Percentiles rank a stretch among this genome's conserved stretches.
These are phyloP conservation scores for Sclerotinia trifoliorum DNA, from an alignment of 2,329 filamentous ascomycete species.

Conservation along the genomic window DNA sequence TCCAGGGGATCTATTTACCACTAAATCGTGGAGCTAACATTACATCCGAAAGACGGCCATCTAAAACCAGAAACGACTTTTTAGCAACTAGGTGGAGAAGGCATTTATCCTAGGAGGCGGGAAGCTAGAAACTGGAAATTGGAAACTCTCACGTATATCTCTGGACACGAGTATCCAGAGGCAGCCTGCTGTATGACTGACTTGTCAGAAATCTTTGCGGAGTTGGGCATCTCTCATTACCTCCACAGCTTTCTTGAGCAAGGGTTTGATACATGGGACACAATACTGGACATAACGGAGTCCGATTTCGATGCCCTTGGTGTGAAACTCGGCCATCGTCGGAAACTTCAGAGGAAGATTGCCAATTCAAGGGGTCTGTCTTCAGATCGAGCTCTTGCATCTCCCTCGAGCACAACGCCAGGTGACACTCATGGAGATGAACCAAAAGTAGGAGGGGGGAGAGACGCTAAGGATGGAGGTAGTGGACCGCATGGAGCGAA, in stretches of 20 bases:
- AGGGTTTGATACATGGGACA: conserved; percentile 84
- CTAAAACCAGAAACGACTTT: neutral
- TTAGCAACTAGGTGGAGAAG: neutral
- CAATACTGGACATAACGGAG: conserved; percentile 79
- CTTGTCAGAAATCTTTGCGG: conserved; percentile 65
- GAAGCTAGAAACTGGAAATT: neutral
- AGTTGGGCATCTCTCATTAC: conserved; percentile 78
- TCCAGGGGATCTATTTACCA: neutral
- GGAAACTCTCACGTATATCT: conserved; percentile 10
- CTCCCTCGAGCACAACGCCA: conserved; percentile 43
- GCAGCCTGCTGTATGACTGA: conserved; percentile 46
- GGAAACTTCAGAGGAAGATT: conserved; percentile 83
- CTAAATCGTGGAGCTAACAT: neutral
- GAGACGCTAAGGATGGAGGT: conserved; percentile 47
- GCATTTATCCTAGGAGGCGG: neutral
- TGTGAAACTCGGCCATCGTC: conserved; percentile 77
- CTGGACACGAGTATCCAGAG: conserved; percentile 40
- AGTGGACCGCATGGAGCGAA: conserved; percentile 52
- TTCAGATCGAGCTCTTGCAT: conserved; percentile 41
- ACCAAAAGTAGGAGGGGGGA: conserved; percentile 48
- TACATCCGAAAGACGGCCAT: neutral
- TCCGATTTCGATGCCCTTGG: conserved; percentile 73
- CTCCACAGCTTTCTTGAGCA: conserved; percentile 69
- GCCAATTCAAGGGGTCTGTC: conserved; percentile 66
- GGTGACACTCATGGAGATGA: conserved; percentile 61